Evolutionary conservation across 192 early-diverging fungal species (phyloP), one percentile per base, ranked within the genome.

Genomic region (Coemansia javaensis): DNA sequence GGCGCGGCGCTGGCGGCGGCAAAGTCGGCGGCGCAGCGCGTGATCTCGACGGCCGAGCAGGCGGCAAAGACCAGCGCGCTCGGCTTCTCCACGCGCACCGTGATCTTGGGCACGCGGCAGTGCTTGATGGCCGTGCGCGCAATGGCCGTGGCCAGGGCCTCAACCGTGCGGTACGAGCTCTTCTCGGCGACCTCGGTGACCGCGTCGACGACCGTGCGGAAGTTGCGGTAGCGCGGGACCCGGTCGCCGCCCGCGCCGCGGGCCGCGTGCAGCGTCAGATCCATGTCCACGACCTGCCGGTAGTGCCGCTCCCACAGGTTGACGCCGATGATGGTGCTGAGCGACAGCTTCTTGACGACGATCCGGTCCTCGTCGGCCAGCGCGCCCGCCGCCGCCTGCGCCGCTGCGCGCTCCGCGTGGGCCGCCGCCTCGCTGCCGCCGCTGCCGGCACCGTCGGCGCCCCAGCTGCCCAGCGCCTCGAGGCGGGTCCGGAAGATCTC

Each of bases 241-340:
- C 78, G 52, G 52, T 88, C 89, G 6, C 63, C 68, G 31, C 59
- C 16, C 13, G 23, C 21, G 10, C 51, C 40, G 44, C 55, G 63
- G 7, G 63, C 45, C 0, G 48, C 36, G 52, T 66, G 64, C 12
- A 78, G 52, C 11, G 66, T 66, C 36, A 91, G 81, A n/a, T 78
- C 77, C 23, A 93, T 60, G 47, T 88, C 89, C 47, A 99, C 58
- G 4, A 92, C 66, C 57, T 99, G 97, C 58, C 90, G 91, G 69
- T 93, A 90, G 51, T 91, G 86, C 17, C 94, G 78, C 65, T 99
- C 97, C 89, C 92, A 94, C 12, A 90, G 85, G 59, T 96, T 91
- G 10, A 99, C 85, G 18, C 97, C 97, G 36, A 99, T 87, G 28
- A 99, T 91, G 16, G 90, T 84, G 59, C 77, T 85, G 14, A 93